These are phyloP conservation scores for Globisporangium spinosum DNA, from an alignment of 352 stramenopile genomes.

Conservation along the genomic window DNA sequence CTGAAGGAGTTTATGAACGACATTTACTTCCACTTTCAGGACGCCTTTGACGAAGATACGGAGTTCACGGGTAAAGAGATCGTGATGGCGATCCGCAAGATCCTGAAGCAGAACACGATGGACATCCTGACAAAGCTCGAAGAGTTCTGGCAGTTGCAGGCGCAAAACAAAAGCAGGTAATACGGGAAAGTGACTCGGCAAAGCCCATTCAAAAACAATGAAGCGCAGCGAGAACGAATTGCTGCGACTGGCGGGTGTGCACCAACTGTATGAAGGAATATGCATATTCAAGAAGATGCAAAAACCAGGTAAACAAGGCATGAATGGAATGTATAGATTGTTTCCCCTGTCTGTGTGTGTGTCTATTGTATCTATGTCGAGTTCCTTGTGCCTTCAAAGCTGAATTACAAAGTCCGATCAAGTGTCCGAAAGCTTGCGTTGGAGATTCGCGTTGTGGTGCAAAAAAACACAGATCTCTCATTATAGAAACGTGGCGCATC, in stretches of 20 bases:
- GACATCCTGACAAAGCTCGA: slow-evolving; percentile 70
- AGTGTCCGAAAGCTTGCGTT: too few relatives aligned
- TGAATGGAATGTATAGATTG: background rate
- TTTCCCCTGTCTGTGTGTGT: background rate
- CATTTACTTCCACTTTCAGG: slow-evolving; percentile 85
- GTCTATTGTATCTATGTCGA: background rate
- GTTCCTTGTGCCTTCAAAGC: background rate
- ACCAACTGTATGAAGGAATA: slow-evolving; percentile 4
- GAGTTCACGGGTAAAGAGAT: slow-evolving; percentile 84
- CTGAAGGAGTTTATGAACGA: slow-evolving; percentile 88
- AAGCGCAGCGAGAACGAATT: slow-evolving; percentile 5
- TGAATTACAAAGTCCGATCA: background rate
- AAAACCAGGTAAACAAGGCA: background rate
- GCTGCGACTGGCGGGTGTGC: background rate
- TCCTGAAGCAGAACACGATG: slow-evolving; percentile 84
- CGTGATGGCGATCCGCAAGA: slow-evolving; percentile 77
- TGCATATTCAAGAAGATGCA: background rate
- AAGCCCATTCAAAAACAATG: background rate
- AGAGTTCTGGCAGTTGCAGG: slow-evolving; percentile 64
- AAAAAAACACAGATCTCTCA: background rate
- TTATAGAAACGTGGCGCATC: background rate
- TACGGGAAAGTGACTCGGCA: too few relatives aligned
- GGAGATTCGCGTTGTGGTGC: too few relatives aligned
- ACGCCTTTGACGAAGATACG: slow-evolving; percentile 78
- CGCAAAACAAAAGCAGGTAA: slow-evolving; percentile 18